Conservation (phyloP, 2,329 filamentous ascomycete genomes). For the Curvularia hawaiiensis region DNA sequence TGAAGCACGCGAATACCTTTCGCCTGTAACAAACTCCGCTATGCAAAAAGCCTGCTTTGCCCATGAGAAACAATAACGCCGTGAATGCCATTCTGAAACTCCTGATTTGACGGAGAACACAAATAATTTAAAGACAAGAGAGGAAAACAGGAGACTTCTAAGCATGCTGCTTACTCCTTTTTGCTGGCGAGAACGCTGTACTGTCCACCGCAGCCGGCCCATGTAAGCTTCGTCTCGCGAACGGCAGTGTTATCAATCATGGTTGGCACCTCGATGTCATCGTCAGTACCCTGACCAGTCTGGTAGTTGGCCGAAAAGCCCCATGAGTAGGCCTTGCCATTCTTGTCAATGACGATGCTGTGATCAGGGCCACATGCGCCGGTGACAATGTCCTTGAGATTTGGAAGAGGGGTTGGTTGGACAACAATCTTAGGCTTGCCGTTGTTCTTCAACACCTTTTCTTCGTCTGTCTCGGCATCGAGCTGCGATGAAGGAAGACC, state of each 20-base stretch:
- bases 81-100: slow-evolving; percentile 25
- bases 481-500: slow-evolving; percentile 45
- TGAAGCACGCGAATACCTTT: slow-evolving; percentile 6
- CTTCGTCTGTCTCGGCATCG: slow-evolving; percentile 47
- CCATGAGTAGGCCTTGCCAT: slow-evolving; percentile 77
- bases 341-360: slow-evolving; percentile 70
- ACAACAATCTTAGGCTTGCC: slow-evolving; percentile 73
- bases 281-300: slow-evolving; percentile 76
- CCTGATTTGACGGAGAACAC: not conserved
- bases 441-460: slow-evolving; percentile 57
- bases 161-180: slow-evolving; percentile 25
- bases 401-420: slow-evolving; percentile 65
- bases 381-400: slow-evolving; percentile 60
- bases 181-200: slow-evolving; percentile 67
- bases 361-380: slow-evolving; percentile 74
- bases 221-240: slow-evolving; percentile 73
- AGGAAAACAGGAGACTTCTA: not conserved
- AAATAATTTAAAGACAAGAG: slow-evolving; percentile 8
- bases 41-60: slow-evolving; percentile 9
- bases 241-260: slow-evolving; percentile 85
- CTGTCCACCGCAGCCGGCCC: slow-evolving; percentile 87
- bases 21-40: slow-evolving; percentile 11
- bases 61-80: slow-evolving; percentile 25
- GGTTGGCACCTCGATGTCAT: slow-evolving; percentile 79
- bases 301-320: slow-evolving; percentile 83